Base-by-base conservation (phyloP, 2,329 filamentous ascomycete genomes). In the Cercospora sojina region DNA sequence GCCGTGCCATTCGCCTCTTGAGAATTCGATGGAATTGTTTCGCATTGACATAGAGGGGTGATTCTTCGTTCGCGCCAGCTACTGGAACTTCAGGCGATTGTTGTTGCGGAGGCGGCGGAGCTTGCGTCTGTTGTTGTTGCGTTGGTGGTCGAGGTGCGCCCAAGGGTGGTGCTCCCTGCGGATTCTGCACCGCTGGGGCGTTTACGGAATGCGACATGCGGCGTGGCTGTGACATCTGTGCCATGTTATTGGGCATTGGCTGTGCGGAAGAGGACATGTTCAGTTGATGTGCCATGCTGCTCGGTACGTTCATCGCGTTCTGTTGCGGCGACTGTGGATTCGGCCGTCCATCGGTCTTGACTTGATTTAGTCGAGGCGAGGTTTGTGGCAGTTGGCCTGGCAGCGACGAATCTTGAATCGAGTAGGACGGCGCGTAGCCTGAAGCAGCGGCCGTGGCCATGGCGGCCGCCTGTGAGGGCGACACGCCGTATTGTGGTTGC, bases 21-120 rank as follows among this genome's bases (percentile, higher is more conserved):
- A 99, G 81, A 58, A 99, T 99, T 27, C 95, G 91, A 77, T 99
- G 95, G 73, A 99, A 99, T 76, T 99, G 95, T 79, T 99, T 99
- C 5, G 95, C 95, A 75, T 99, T 99, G 75, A 99, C 95, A 74
- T 99, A 99, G 0, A 99, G 83, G 0, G 95, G 95, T 0, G 94
- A 94, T 77, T 99, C 95, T 78, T 98, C 95, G 3, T 89, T 88
- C 13, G 86, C 86, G 13, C 83, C 84, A 7, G 90, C 83, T 1
- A 90, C 86, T 4, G 76, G 74, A 74, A 95, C 87, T 77, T 97
- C 93, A 7, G 92, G 91, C 0, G 92, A 94, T 29, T 88, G 87
- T 67, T 87, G 84, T 35, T 79, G 81, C 18, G 82, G 79, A 35
- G 80, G 80, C 62, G 83, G 79, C 78, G 85, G 83, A 64, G 82